Evolutionary conservation across 208 protist species (phyloP), one percentile per base, ranked within the genome.

Genomic region (Blechomonas ayalai): DNA sequence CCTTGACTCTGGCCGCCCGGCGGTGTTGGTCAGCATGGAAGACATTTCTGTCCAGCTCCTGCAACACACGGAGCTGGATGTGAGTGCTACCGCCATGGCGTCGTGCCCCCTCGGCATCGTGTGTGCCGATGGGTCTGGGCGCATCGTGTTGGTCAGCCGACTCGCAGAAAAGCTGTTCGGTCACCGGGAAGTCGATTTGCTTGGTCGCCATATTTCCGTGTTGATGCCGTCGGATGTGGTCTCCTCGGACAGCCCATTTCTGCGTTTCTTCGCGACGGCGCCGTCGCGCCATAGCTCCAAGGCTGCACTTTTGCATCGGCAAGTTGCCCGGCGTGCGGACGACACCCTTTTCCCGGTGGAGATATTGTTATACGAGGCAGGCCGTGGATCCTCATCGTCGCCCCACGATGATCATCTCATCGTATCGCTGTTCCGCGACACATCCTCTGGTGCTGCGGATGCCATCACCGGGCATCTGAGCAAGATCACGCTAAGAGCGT

Each of bases 141-240:
- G 33, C 3, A 31, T 67, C 12, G 18, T 59, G 37, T 52, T 48
- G 6, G 61, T 67, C 53, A 55, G 9, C 10, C 7, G 19, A 6
- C 51, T 49, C 10, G 60, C 60, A 8, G 43, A 60, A 43, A 38
- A 6, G n/a, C 24, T 59, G 12, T 69, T 65, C 15, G 54, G 39
- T 12, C 65, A 49, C 31, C 39, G 4, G 12, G 28, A 40, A 20
- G 16, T 27, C 8, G 56, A 69, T 5, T 37, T 64, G 8, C 4
- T 65, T 6, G 53, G 55, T 6, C 10, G 40, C 22, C 37, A 61
- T 24, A 27, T 54, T 39, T 26, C 45, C 25, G 36, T 76, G 24
- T 37, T 82, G 15, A 62, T 76, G 56, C 43, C 65, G 13, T 22
- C 42, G 15, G 27, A 60, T 10, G 43, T 66, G 16, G 51, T 37